Conservation (phyloP, 176 grass and related monocot species). For the Stipa capillata region DNA sequence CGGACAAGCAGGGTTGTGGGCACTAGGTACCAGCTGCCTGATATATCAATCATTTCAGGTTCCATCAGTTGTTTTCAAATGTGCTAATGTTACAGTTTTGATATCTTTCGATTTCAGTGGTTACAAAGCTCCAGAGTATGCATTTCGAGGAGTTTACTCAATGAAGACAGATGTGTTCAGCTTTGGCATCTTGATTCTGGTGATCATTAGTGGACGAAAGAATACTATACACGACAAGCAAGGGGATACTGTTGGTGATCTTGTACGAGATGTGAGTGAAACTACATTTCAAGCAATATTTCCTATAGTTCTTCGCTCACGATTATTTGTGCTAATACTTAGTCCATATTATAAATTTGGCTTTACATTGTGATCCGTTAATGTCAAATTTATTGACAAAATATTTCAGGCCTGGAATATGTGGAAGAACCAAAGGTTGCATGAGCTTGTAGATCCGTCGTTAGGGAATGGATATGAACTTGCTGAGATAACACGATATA, state of each 20-base stretch:
- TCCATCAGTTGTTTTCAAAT: background rate
- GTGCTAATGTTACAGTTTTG: background rate
- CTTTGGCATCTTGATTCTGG: constrained; percentile 36
- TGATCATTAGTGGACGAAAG: constrained; percentile 29
- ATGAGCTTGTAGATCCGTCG: constrained; percentile 32
- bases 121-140: constrained; percentile 47
- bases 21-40: constrained; percentile 20
- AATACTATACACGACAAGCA: constrained; percentile 10
- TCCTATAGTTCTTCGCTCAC: background rate
- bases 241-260: constrained; percentile 32
- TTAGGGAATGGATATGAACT: background rate
- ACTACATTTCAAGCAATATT: background rate
- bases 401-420: constrained; percentile 39
- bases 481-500: background rate
- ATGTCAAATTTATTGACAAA: background rate
- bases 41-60: background rate
- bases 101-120: constrained; percentile 15
- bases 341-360: background rate
- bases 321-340: background rate
- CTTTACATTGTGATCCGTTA: background rate
- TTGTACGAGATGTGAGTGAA: constrained; percentile 39
- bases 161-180: constrained; percentile 55
- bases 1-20: constrained; percentile 28
- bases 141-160: constrained; percentile 25
- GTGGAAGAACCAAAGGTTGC: constrained; percentile 24